Evolutionary conservation across 2,329 filamentous ascomycete genomes (phyloP), one percentile per base, ranked within the genome.

Genomic region (Colletotrichum spinosum): DNA sequence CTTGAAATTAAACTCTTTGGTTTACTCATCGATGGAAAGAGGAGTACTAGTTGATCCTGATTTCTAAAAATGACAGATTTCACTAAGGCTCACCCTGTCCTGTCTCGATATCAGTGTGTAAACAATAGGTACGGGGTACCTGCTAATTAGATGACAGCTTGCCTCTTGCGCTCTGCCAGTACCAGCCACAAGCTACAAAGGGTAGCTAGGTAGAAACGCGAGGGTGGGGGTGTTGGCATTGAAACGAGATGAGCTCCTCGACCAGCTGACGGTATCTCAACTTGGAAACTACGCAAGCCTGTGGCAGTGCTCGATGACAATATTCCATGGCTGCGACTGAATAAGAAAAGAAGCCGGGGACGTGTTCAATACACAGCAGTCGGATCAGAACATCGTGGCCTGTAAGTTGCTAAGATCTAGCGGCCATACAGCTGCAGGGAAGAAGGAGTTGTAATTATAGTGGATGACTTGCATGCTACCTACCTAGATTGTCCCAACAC

Each of bases 251-350:
- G 63, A 66, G 33, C 34, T 10, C 41, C 12, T 9, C 37, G 44
- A 45, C 38, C 49, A 48, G 44, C 33, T 33, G 50, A 17, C 37
- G 41, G 13, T 15, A 37, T 59, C 17, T 49, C 44, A 55, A 64
- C 56, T 35, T 25, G 25, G 4, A 13, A 34, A 17, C 51, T 42
- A 66, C 52, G 53, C 53, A 52, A 50, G 38, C n/a, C 37, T 6
- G 55, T 56, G 63, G 63, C 63, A 50, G 58, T 66, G 63, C 53
- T 48, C 33, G 13, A 57, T 63, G 58, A 66, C 41, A 41, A 65
- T 35, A 42, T 34, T 37, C 33, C 25, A 5, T 25, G 25, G 25
- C 25, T 33, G 55, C 35, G 13, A 17, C 44, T 48, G 8, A 49
- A 33, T 48, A 48, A 39, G 42, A 49, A 49, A 57, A 11, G 12